These are phyloP conservation scores for Pythium volutum DNA, from an alignment of 352 stramenopile species.

Conservation along the genomic window DNA sequence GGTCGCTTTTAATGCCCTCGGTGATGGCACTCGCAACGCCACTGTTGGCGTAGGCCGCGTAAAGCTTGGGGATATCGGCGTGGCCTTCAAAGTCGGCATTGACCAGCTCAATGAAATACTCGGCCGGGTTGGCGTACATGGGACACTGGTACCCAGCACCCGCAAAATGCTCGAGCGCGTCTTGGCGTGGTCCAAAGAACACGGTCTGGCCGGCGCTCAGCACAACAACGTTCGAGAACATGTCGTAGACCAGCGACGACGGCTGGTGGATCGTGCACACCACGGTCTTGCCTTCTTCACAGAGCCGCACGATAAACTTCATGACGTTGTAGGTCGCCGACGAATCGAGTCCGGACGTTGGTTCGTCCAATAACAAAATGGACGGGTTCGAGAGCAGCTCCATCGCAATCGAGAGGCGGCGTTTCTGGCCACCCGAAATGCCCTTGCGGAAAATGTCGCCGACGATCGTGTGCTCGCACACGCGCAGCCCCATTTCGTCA, in stretches of 20 bases:
- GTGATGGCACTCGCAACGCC: neutral
- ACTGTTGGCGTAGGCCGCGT: slow-evolving; percentile 4
- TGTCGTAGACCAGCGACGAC: slow-evolving; percentile 63
- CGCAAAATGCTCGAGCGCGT: slow-evolving; percentile 46
- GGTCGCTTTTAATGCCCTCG: neutral
- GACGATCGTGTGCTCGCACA: slow-evolving; percentile 55
- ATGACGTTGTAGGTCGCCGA: slow-evolving; percentile 89
- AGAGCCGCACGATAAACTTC: slow-evolving; percentile 49
- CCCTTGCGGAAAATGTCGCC: slow-evolving; percentile 88
- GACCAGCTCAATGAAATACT: slow-evolving; percentile 49
- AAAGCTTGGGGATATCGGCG: neutral
- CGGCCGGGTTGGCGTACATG: slow-evolving; percentile 63
- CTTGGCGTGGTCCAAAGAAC: slow-evolving; percentile 85
- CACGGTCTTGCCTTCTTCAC: slow-evolving; percentile 63
- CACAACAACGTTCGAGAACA: slow-evolving; percentile 67
- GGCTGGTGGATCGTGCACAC: slow-evolving; percentile 86
- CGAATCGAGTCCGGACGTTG: slow-evolving; percentile 90
- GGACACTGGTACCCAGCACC: slow-evolving; percentile 49
- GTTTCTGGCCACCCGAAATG: slow-evolving; percentile 86
- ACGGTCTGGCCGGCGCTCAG: slow-evolving; percentile 74
- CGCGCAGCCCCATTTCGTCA: slow-evolving; percentile 60
- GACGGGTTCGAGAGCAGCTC: slow-evolving; percentile 93
- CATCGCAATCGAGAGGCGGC: slow-evolving; percentile 90
- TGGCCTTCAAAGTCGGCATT: slow-evolving; percentile 1
- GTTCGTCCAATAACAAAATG: slow-evolving; percentile 94